Conservation (phyloP, 31 red algal genomes). For the Odonthalia washingtoniensis region DNA sequence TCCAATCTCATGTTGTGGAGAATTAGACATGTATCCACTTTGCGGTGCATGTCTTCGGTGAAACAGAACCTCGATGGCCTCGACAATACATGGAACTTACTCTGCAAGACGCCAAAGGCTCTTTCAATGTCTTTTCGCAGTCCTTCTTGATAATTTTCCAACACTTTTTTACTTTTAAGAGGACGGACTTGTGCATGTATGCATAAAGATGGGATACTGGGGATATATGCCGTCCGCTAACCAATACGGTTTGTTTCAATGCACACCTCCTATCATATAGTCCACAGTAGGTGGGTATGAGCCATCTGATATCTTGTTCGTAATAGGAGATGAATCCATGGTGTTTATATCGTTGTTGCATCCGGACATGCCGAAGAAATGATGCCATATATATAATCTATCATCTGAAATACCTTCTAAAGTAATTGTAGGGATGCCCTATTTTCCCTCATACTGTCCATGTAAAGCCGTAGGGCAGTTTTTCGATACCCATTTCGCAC, state of each 20-base stretch:
- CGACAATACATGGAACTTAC: no score
- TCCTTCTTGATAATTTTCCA: background rate
- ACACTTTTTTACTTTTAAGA: conserved; percentile 13
- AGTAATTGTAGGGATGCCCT: background rate
- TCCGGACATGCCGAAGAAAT: conserved; percentile 10
- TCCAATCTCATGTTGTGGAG: no score
- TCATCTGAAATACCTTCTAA: conserved; percentile 50
- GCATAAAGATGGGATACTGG: conserved; percentile 28
- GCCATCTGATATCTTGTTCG: conserved; percentile 13
- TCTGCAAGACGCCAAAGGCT: no score
- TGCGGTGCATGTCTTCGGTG: no score
- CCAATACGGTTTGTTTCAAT: conserved; percentile 3
- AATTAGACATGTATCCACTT: no score
- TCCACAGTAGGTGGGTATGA: conserved; percentile 28
- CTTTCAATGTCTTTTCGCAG: no score
- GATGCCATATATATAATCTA: conserved; percentile 47
- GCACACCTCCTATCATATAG: conserved; percentile 15
- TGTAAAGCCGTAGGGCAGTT: conserved; percentile 25
- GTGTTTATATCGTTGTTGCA: conserved; percentile 44
- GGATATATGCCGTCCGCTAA: conserved; percentile 52
- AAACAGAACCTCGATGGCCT: no score
- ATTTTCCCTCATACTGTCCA: conserved; percentile 29
- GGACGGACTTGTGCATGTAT: background rate
- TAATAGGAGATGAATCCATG: conserved; percentile 11
- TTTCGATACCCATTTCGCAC: conserved; percentile 16